A percentile compares a stretch with the other conserved stretches of the same genome.
phyloP scores from a whole-genome alignment of 352 stramenopile species.

The Phytopythium helicoides region DNA sequence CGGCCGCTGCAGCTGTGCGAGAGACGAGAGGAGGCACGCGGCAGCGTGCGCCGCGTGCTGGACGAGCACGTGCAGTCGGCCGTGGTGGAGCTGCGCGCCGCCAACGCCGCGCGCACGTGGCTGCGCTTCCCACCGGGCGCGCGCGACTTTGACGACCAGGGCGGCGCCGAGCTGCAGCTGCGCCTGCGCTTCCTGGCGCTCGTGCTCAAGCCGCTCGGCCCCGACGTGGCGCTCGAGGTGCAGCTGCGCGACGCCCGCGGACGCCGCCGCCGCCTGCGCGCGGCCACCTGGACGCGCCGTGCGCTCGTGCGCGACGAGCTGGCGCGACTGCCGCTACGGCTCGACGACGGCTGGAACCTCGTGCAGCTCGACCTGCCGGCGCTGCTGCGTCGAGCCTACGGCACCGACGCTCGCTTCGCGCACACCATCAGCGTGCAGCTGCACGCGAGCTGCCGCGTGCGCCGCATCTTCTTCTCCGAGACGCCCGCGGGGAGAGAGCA shows the following conservation, averaged over 20 bases:
- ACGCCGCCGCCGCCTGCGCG: constrained; percentile 34
- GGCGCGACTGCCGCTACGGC: constrained; percentile 34
- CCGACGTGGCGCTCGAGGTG: constrained; percentile 49
- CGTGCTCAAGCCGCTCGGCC: constrained; percentile 37
- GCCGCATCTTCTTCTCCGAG: constrained; percentile 57
- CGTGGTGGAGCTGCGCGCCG: constrained; percentile 40
- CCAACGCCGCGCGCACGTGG: constrained; percentile 43
- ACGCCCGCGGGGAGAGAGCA: constrained; percentile 15
- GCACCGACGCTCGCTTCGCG: constrained; percentile 25
- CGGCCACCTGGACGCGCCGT: constrained; percentile 47
- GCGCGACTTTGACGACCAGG: not conserved
- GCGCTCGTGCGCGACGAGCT: constrained; percentile 37
- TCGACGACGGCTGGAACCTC: constrained; percentile 58
- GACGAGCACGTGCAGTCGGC: constrained; percentile 59
- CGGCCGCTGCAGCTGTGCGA: constrained; percentile 63
- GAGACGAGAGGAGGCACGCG: constrained; percentile 34
- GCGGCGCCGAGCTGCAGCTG: constrained; percentile 36
- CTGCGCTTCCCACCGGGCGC: constrained; percentile 33
- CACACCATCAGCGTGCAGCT: constrained; percentile 44
- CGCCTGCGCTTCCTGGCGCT: constrained; percentile 45
- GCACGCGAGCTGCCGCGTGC: constrained; percentile 55
- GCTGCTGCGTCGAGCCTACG: constrained; percentile 43
- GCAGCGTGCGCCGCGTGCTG: constrained; percentile 40
- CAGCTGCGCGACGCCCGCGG: constrained; percentile 29
- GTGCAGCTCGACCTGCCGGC: constrained; percentile 46